Evolutionary conservation across 169 alveolate genomes (phyloP).

Genomic region (Plasmodium gonderi): DNA sequence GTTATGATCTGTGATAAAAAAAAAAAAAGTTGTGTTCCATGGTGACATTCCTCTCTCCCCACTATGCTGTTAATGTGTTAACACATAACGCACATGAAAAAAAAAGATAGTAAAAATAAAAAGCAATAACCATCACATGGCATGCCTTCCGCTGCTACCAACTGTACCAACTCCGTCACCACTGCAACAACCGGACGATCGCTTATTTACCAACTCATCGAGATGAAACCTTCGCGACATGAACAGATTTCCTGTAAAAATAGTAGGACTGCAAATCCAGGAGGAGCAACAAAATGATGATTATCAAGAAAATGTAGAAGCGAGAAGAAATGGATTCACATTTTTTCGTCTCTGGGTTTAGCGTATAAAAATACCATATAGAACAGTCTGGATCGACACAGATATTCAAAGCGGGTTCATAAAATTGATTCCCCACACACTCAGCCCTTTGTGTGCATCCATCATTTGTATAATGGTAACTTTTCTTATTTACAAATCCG

Average conservation of each 20-base stretch:
- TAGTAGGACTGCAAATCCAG: slow-evolving; percentile 68
- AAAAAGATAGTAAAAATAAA: too few species aligned
- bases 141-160: too few species aligned
- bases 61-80: too few species aligned
- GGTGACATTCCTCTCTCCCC: too few species aligned
- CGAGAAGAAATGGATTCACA: slow-evolving; percentile 49
- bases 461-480: slow-evolving; percentile 35
- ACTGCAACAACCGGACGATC: neutral
- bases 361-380: slow-evolving; percentile 81
- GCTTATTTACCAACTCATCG: neutral
- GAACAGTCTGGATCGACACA: slow-evolving; percentile 84
- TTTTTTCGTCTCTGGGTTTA: slow-evolving; percentile 74
- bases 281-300: slow-evolving; percentile 7
- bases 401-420: slow-evolving; percentile 81
- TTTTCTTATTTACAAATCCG: slow-evolving; percentile 78
- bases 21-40: too few species aligned
- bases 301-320: slow-evolving; percentile 30
- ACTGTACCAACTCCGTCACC: neutral
- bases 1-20: too few species aligned
- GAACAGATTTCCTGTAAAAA: slow-evolving; percentile 62
- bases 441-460: slow-evolving; percentile 71
- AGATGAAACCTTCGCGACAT: slow-evolving; percentile 57
- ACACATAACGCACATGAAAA: too few species aligned
- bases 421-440: slow-evolving; percentile 82
- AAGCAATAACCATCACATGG: too few species aligned